A percentile compares a stretch with the other conserved stretches of the same genome.
These are phyloP conservation scores for Collybia sordida DNA, from an alignment of 768 basidiomycete genomes.

Conservation along the genomic window DNA sequence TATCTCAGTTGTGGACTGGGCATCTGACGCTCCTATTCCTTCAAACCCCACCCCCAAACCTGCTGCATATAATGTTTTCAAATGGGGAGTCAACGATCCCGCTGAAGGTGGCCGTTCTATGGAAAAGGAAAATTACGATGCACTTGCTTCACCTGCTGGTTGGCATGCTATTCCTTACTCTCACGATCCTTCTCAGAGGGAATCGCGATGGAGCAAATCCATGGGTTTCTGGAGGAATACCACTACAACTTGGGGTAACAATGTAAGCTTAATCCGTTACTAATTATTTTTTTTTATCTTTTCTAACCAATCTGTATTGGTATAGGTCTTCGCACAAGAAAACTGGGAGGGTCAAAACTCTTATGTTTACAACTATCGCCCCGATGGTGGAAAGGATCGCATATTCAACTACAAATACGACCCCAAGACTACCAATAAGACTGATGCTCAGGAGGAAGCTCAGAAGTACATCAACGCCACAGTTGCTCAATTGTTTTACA, in stretches of 20 bases:
- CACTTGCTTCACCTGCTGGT: conserved; percentile 79
- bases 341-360: conserved; percentile 77
- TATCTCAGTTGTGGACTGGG: conserved; percentile 94
- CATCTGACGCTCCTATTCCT: conserved; percentile 68
- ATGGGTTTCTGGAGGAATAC: conserved; percentile 56
- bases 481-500: conserved; percentile 88
- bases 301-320: not conserved
- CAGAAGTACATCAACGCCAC: conserved; percentile 84
- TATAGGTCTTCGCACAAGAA: conserved; percentile 87
- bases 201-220: conserved; percentile 19
- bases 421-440: conserved; percentile 54
- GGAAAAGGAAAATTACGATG: conserved; percentile 70
- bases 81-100: conserved; percentile 88
- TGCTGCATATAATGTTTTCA: conserved; percentile 71
- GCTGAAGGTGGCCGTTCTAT: conserved; percentile 57
- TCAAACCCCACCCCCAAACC: conserved; percentile 27
- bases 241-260: conserved; percentile 86
- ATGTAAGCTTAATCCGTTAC: conserved; percentile 42
- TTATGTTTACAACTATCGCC: conserved; percentile 77
- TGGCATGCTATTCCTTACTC: conserved; percentile 85
- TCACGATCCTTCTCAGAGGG: conserved; percentile 58
- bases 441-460: conserved; percentile 68
- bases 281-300: not conserved
- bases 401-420: conserved; percentile 75
- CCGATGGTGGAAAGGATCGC: conserved; percentile 55